Evolutionary conservation across 768 basidiomycete species (phyloP), one percentile per base, ranked within the genome.

Genomic region (Agaricus blazei): DNA sequence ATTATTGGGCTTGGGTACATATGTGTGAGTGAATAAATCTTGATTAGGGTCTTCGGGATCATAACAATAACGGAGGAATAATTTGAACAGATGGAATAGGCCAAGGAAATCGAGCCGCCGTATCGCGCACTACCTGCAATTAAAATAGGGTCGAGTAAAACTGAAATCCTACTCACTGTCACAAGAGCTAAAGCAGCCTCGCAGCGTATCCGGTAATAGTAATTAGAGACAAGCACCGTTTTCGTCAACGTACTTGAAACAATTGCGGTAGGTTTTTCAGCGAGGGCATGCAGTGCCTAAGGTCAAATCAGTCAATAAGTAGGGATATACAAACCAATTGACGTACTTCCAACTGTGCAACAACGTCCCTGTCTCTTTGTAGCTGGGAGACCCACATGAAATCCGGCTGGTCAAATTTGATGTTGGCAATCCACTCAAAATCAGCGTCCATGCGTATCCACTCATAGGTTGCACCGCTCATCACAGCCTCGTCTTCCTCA

Each of bases 361-460:
- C 88, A 37, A 99, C 95, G 71, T 99, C 97, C 58, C 93, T 77
- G 70, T 99, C 97, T 54, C 94, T 78, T 70, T 96, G 93, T 49
- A 99, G 74, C 67, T 98, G 97, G 40, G 88, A 92, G 23, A 96
- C 90, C 94, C 95, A 99, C 92, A 96, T 96, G 65, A 94, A 98
- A 73, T 95, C 94, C 42, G 92, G 93, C 72, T 98, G 93, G 49
- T 95, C 90, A 60, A 96, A 98, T 59, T 84, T 85, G 58, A 98
- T 82, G 38, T 80, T 80, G n/a, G 92, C 89, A 52, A 98, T 90
- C 97, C 97, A 99, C 72, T 99, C 97, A 68, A 97, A 95, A 67
- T 99, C 97, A 14, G 97, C 94, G 65, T 99, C 97, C 80, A 98
- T 91, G 59, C 97, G 78, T 56, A 99, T 98, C 96, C 96, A 99